phyloP scores from a whole-genome alignment of 108 stramenopile genomes.

The Pseudonitzschia multiseries region DNA sequence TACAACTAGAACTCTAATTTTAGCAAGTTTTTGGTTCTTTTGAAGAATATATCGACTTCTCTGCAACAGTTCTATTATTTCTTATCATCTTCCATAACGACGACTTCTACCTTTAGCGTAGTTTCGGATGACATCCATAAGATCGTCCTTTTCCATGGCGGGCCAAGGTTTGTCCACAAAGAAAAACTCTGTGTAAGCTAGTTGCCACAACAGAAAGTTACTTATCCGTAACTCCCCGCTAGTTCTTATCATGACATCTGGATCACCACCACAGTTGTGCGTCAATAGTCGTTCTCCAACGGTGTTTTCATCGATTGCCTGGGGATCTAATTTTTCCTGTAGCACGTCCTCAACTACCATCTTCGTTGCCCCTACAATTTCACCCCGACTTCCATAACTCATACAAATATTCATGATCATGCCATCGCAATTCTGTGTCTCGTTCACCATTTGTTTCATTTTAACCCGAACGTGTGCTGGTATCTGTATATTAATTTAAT shows the following conservation, averaged over 20 bases:
- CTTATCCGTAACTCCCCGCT: constrained; percentile 93
- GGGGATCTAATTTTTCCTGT: constrained; percentile 40
- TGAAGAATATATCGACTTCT: too few species aligned
- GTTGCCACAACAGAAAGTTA: constrained; percentile 95
- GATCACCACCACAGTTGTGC: constrained; percentile 52
- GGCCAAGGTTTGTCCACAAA: constrained; percentile 96
- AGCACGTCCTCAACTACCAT: constrained; percentile 50
- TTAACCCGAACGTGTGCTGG: constrained; percentile 53
- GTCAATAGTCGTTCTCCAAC: constrained; percentile 57
- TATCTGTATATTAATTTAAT: constrained; percentile 48
- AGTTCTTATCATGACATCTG: constrained; percentile 93
- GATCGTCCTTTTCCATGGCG: constrained; percentile 65
- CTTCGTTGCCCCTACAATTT: constrained; percentile 84
- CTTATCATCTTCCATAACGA: constrained; percentile 75
- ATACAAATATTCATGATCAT: constrained; percentile 91
- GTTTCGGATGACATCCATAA: constrained; percentile 49
- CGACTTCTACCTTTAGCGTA: constrained; percentile 73
- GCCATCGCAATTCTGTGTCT: constrained; percentile 49
- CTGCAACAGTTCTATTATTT: neutral
- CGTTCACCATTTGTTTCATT: constrained; percentile 54
- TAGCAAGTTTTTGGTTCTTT: too few species aligned
- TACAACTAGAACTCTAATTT: neutral
- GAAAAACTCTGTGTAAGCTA: constrained; percentile 94
- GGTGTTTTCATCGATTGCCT: constrained; percentile 54
- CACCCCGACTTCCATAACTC: constrained; percentile 91